These are phyloP conservation scores for Inosperma sp. DNA, from an alignment of 768 basidiomycete genomes.

Conservation along the genomic window DNA sequence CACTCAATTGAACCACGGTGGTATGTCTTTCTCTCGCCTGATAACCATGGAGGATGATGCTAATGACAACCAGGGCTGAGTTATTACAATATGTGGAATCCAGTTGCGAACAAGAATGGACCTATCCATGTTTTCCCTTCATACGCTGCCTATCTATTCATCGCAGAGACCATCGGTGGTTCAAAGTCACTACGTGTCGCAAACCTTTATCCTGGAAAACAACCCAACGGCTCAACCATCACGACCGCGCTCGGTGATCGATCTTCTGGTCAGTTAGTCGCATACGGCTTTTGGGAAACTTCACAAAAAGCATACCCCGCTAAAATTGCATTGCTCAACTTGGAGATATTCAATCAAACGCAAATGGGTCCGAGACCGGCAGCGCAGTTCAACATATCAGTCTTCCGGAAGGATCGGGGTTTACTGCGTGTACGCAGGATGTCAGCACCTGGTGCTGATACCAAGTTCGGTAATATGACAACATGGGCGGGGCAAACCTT, in stretches of 20 bases:
- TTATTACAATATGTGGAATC: conserved; percentile 50
- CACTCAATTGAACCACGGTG: conserved; percentile 48
- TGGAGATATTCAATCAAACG: conserved; percentile 50
- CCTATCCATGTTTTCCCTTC: conserved; percentile 48
- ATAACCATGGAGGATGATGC: too few species aligned
- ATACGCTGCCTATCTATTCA: conserved; percentile 50
- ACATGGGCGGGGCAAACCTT: conserved; percentile 51
- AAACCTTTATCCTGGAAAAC: conserved; percentile 49
- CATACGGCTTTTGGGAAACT: conserved; percentile 49
- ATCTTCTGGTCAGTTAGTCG: conserved; percentile 45
- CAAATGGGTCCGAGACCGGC: conserved; percentile 37
- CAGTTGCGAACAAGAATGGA: conserved; percentile 45
- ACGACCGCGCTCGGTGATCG: conserved; percentile 46
- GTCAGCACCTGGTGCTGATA: conserved; percentile 46
- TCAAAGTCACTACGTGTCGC: conserved; percentile 42
- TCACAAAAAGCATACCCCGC: conserved; percentile 29
- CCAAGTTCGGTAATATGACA: conserved; percentile 39
- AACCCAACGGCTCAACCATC: conserved; percentile 48
- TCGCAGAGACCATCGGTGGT: conserved; percentile 43
- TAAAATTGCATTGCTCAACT: conserved; percentile 46
- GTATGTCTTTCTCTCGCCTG: too few species aligned
- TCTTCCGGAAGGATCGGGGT: conserved; percentile 28
- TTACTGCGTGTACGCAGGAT: conserved; percentile 37
- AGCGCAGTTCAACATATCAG: conserved; percentile 44
- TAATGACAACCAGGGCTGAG: too few species aligned